Conservation (phyloP, 305 asterid genomes). For the Striga hermonthica region DNA sequence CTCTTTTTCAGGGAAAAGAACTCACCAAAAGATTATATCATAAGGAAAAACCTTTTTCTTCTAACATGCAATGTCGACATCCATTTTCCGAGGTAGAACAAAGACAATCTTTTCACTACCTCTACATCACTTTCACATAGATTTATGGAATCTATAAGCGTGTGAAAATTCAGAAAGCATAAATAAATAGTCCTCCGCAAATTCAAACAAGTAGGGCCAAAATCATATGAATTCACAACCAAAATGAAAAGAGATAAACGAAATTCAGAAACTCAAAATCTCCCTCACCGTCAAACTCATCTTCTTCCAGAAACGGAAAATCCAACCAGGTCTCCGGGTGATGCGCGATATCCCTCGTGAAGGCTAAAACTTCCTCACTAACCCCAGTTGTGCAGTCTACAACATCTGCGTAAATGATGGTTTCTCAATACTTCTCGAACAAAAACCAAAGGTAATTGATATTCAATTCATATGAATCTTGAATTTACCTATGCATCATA, state of each 20-base stretch:
- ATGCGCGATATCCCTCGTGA: too few species aligned
- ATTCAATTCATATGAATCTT: too few species aligned
- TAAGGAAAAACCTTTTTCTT: background rate
- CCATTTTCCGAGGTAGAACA: background rate
- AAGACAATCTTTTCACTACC: background rate
- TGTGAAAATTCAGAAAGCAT: slow-evolving; percentile 15
- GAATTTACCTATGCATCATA: too few species aligned
- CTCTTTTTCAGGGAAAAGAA: background rate
- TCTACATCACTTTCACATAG: background rate
- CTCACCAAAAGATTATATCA: slow-evolving; percentile 7
- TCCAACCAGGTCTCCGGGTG: too few species aligned
- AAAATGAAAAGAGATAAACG: slow-evolving; percentile 11
- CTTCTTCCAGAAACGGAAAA: too few species aligned
- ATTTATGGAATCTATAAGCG: background rate
- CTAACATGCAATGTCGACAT: background rate
- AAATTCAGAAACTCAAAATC: slow-evolving; percentile 9
- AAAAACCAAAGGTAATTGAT: too few species aligned
- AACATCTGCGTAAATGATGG: slow-evolving; percentile 34
- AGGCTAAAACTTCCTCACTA: slow-evolving; percentile 79
- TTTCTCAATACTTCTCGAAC: too few species aligned
- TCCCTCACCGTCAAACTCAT: too few species aligned
- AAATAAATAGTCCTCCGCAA: slow-evolving; percentile 19
- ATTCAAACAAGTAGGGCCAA: slow-evolving; percentile 1
- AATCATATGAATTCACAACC: slow-evolving; percentile 18
- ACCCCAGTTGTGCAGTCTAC: slow-evolving; percentile 65